A percentile compares a stretch with the other conserved stretches of the same genome.
These are phyloP conservation scores for Alnus rubra DNA, from an alignment of 306 rosid genomes.

Conservation along the genomic window DNA sequence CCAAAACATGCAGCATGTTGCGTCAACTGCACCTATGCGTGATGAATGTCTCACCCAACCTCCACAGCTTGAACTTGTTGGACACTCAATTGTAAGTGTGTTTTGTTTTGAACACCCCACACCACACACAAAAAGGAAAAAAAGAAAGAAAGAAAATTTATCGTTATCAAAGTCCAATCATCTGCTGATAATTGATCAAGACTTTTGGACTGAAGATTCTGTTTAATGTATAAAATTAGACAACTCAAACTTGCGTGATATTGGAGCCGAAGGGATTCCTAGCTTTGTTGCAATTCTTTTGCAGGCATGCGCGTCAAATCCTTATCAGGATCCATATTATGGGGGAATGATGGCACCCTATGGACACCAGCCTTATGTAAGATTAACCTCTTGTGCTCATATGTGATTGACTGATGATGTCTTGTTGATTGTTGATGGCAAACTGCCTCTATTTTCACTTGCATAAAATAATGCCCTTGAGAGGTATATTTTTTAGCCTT, in stretches of 20 bases:
- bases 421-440: not conserved
- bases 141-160: not conserved
- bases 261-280: conserved; percentile 34
- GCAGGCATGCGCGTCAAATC: conserved; percentile 91
- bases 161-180: not conserved
- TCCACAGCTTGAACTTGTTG: conserved; percentile 87
- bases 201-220: conserved; percentile 22
- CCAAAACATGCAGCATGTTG: conserved; percentile 53
- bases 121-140: too few species aligned
- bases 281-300: conserved; percentile 39
- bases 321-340: conserved; percentile 78
- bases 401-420: conserved; percentile 12
- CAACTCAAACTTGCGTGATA: conserved; percentile 23
- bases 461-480: not conserved
- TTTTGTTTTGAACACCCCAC: not conserved
- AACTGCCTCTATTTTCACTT: not conserved
- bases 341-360: conserved; percentile 92
- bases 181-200: conserved; percentile 21
- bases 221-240: conserved; percentile 12
- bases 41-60: conserved; percentile 60
- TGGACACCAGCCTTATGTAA: conserved; percentile 80
- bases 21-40: conserved; percentile 49
- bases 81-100: conserved; percentile 85
- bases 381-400: not conserved
- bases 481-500: not conserved